A percentile compares a stretch with the other conserved stretches of the same genome.
Conservation (phyloP, 495 filamentous ascomycete species). For the Aspergillus asperescens region DNA sequence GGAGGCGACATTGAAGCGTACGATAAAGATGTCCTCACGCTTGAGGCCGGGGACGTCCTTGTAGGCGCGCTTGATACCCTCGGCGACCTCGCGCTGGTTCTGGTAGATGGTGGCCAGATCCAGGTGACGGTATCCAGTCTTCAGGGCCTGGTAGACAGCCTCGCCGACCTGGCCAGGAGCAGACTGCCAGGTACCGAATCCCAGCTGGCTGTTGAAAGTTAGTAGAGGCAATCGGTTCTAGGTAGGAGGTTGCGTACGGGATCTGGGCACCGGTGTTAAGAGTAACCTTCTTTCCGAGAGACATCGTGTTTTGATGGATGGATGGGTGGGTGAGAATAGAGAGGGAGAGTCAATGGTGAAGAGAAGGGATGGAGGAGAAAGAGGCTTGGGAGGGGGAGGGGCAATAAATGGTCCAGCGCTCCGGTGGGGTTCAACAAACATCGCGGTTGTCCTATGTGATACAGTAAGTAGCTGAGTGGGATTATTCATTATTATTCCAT, state of each 20-base stretch:
- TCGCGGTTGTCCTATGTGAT: too few relatives aligned
- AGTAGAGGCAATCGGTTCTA: not conserved
- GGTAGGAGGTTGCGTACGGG: conserved; percentile 29
- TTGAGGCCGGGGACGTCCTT: conserved; percentile 44
- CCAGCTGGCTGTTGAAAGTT: conserved; percentile 35
- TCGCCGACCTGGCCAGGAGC: conserved; percentile 49
- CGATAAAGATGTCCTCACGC: conserved; percentile 48
- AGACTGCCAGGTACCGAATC: conserved; percentile 54
- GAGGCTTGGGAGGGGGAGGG: conserved; percentile 1
- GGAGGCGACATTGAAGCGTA: conserved; percentile 17
- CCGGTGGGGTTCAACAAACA: conserved; percentile 19
- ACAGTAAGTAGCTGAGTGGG: too few relatives aligned
- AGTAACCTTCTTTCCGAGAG: conserved; percentile 43
- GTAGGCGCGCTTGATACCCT: conserved; percentile 43
- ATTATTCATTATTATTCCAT: too few relatives aligned
- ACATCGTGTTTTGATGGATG: conserved; percentile 30
- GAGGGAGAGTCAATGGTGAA: not conserved
- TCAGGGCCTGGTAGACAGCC: conserved; percentile 50
- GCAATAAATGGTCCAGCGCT: conserved; percentile 3
- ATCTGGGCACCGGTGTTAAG: conserved; percentile 42
- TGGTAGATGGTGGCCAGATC: conserved; percentile 47
- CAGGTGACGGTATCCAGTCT: conserved; percentile 52
- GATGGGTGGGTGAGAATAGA: not conserved
- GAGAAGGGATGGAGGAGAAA: conserved; percentile 4
- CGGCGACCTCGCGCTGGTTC: conserved; percentile 46